These are phyloP conservation scores for Ampelomyces quisqualis DNA, from an alignment of 2,329 filamentous ascomycete species.

Conservation along the genomic window DNA sequence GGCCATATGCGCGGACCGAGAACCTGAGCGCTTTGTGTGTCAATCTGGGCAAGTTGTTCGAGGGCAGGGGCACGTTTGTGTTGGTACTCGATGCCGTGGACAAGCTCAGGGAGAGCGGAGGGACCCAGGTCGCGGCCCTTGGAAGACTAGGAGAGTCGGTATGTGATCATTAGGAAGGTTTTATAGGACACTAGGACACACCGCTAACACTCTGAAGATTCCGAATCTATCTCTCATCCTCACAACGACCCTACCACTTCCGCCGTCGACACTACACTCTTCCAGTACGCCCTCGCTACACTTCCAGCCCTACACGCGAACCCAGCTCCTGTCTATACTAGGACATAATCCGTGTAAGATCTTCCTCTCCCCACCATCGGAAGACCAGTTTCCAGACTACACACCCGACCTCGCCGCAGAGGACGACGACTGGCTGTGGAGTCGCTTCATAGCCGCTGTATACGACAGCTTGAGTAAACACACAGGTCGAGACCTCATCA, in stretches of 20 bases:
- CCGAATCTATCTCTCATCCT: constrained; percentile 75
- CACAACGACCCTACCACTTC: constrained; percentile 70
- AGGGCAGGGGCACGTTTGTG: constrained; percentile 64
- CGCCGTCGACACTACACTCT: constrained; percentile 65
- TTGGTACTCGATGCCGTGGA: constrained; percentile 89
- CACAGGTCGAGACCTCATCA: constrained; percentile 74
- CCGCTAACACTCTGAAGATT: constrained; percentile 57
- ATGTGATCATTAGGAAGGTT: constrained; percentile 43
- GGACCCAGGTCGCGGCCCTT: constrained; percentile 77
- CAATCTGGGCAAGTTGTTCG: constrained; percentile 66
- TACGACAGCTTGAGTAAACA: constrained; percentile 84
- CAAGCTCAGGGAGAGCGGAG: constrained; percentile 74
- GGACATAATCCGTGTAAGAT: constrained; percentile 52
- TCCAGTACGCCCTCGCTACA: constrained; percentile 73
- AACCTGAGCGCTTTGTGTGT: constrained; percentile 74
- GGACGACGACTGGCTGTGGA: constrained; percentile 71
- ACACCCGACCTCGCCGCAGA: constrained; percentile 51
- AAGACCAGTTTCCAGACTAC: constrained; percentile 49
- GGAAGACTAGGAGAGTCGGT: constrained; percentile 80
- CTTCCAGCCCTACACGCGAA: constrained; percentile 81
- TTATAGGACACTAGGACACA: constrained; percentile 2
- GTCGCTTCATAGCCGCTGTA: constrained; percentile 76
- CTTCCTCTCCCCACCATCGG: constrained; percentile 42
- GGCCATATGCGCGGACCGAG: constrained; percentile 68
- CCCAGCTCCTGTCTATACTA: constrained; percentile 77